A percentile compares a stretch with the other conserved stretches of the same genome.
Evolutionary conservation across 805 yeast species (phyloP).

Genomic region (Candida loeiensis): DNA sequence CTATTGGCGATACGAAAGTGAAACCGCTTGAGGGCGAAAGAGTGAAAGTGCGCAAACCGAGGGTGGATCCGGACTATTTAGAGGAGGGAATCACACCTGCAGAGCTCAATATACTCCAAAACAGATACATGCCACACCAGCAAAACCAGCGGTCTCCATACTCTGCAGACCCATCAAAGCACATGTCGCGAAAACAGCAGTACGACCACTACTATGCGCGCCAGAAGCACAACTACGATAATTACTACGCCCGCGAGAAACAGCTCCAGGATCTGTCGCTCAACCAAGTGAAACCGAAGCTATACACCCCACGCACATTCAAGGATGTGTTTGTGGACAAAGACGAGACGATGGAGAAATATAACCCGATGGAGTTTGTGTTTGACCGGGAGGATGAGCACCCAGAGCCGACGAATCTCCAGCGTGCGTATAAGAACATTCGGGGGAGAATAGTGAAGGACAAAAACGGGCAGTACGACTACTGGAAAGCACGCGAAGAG

Average conservation of each 20-base stretch:
- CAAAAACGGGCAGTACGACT: slow-evolving; percentile 34
- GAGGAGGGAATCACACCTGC: slow-evolving; percentile 40
- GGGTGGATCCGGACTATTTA: slow-evolving; percentile 22
- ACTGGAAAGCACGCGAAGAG: slow-evolving; percentile 22
- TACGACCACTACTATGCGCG: slow-evolving; percentile 9
- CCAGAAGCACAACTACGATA: slow-evolving; percentile 16
- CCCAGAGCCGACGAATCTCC: slow-evolving; percentile 16
- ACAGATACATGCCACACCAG: slow-evolving; percentile 4
- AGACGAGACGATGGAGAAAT: slow-evolving; percentile 26
- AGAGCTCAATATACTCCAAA: slow-evolving; percentile 26
- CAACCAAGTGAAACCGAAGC: slow-evolving; percentile 26
- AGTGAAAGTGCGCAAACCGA: background rate
- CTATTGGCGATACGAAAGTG: too few species aligned
- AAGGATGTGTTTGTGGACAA: slow-evolving; percentile 33
- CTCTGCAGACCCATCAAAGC: background rate
- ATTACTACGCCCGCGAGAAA: slow-evolving; percentile 38
- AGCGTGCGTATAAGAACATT: slow-evolving; percentile 25
- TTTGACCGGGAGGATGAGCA: slow-evolving; percentile 27
- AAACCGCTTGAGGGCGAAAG: background rate
- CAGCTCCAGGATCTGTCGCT: slow-evolving; percentile 30
- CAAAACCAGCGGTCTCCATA: background rate
- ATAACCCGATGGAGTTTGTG: slow-evolving; percentile 40
- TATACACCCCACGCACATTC: slow-evolving; percentile 40
- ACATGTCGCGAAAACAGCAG: background rate
- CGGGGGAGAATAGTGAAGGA: slow-evolving; percentile 29